Conservation (phyloP, 2,329 filamentous ascomycete species). For the Ceratocystis ficicola region DNA sequence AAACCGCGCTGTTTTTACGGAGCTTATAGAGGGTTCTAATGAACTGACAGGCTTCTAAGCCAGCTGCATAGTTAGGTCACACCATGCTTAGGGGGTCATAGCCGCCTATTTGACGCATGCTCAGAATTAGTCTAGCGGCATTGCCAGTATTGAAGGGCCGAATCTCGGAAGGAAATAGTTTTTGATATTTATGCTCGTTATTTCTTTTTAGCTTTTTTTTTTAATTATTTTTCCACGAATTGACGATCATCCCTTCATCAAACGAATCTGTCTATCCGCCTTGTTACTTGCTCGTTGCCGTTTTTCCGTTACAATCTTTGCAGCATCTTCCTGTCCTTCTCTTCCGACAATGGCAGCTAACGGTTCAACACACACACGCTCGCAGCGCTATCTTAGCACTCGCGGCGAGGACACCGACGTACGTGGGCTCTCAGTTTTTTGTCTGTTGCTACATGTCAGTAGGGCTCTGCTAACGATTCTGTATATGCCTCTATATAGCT, state of each 20-base stretch:
- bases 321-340: neutral
- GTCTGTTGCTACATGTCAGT: neutral
- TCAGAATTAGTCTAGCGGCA: neutral
- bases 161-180: conserved; percentile 16
- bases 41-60: neutral
- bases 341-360: conserved; percentile 33
- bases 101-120: conserved; percentile 3
- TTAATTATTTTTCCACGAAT: neutral
- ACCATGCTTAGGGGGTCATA: no score
- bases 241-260: neutral
- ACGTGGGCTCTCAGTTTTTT: conserved; percentile 24
- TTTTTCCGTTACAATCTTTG: no score
- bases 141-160: conserved; percentile 16
- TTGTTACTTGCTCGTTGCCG: no score
- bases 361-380: conserved; percentile 34
- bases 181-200: conserved; percentile 2
- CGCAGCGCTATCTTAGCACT: conserved; percentile 41
- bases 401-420: conserved; percentile 40
- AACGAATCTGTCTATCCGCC: neutral
- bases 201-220: neutral
- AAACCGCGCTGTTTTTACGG: neutral
- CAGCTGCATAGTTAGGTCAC: neutral
- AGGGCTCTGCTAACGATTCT: conserved; percentile 17
- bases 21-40: neutral
- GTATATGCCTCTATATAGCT: conserved; percentile 38